Evolutionary conservation across 331 rosid species (phyloP), one percentile per base, ranked within the genome.

Genomic region (Pyracantha coccinea): DNA sequence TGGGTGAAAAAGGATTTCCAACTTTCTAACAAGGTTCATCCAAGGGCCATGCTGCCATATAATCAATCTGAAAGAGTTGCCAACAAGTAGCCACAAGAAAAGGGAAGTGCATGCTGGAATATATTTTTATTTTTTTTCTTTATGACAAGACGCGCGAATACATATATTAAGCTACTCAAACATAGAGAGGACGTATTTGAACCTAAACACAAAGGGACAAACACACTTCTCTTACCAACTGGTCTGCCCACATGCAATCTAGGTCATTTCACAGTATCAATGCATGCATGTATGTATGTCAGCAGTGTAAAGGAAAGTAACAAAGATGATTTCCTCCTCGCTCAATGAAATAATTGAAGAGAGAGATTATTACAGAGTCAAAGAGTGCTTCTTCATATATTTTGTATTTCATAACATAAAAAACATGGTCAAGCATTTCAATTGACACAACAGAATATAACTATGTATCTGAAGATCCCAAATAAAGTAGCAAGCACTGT

Each of bases 381-480:
- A 35, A 81, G 66, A 41, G 74, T 57, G 85, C 52, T 72, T 78
- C 81, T 80, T 80, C 78, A 83, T 78, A 78, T 75, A 83, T 62
- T 84, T 68, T 44, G 92, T 87, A 83, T 87, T 73, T 77, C 82
- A 86, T 78, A 87, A 87, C 79, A 76, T 66, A 63, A 84, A 89
- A 84, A 86, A 79, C 78, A 79, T 86, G 88, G 80, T 87, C 85
- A 72, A 89, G 89, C 87, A 82, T 81, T 85, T 83, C 65, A 82
- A 71, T 76, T 75, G 88, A 81, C 86, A 83, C 75, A 71, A 83
- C 89, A 86, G 84, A 84, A 81, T 87, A 85, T 79, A 81, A 74
- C 78, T 67, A 69, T 81, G 88, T 83, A 85, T 82, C 83, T 64
- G 63, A 81, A 60, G 71, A 79, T 77, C 75, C 76, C 86, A 75